Conservation (phyloP, 441 rosid species). For the Arabidopsis hybrid region DNA sequence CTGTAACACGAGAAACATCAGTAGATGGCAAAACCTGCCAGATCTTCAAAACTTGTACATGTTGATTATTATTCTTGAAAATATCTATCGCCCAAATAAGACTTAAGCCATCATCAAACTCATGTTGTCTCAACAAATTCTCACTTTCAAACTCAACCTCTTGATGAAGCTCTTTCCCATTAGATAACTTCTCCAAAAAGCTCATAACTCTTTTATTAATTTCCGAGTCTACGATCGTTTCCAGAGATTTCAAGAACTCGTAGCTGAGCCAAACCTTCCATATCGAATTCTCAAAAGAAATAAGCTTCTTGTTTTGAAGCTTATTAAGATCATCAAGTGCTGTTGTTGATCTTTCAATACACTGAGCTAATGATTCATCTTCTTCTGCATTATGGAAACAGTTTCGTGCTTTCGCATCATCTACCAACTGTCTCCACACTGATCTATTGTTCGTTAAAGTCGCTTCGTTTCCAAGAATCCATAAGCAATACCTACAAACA, state of each 20-base stretch:
- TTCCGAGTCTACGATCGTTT: slow-evolving; percentile 18
- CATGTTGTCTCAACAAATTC: slow-evolving; percentile 23
- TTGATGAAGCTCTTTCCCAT: slow-evolving; percentile 49
- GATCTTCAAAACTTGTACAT: slow-evolving; percentile 50
- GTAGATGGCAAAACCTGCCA: slow-evolving; percentile 53
- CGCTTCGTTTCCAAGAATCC: slow-evolving; percentile 56
- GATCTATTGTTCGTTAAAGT: slow-evolving; percentile 49
- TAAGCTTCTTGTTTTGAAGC: slow-evolving; percentile 32
- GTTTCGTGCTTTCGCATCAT: slow-evolving; percentile 49
- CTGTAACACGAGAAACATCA: slow-evolving; percentile 29
- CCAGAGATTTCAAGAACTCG: slow-evolving; percentile 47
- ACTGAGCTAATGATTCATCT: slow-evolving; percentile 46
- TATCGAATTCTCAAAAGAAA: slow-evolving; percentile 38
- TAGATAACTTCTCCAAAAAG: slow-evolving; percentile 45
- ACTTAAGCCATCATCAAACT: slow-evolving; percentile 28
- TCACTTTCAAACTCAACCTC: slow-evolving; percentile 11
- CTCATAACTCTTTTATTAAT: slow-evolving; percentile 29
- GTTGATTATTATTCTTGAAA: slow-evolving; percentile 17
- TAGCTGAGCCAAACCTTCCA: slow-evolving; percentile 56
- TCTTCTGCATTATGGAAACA: slow-evolving; percentile 59
- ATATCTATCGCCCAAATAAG: slow-evolving; percentile 50
- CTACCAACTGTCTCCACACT: slow-evolving; percentile 51
- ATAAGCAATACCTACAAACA: slow-evolving; percentile 49
- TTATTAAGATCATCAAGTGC: slow-evolving; percentile 47
- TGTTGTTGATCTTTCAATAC: slow-evolving; percentile 38